Conservation (phyloP, 1,139 yeast genomes). For the Arxiozyma slooffiae region DNA sequence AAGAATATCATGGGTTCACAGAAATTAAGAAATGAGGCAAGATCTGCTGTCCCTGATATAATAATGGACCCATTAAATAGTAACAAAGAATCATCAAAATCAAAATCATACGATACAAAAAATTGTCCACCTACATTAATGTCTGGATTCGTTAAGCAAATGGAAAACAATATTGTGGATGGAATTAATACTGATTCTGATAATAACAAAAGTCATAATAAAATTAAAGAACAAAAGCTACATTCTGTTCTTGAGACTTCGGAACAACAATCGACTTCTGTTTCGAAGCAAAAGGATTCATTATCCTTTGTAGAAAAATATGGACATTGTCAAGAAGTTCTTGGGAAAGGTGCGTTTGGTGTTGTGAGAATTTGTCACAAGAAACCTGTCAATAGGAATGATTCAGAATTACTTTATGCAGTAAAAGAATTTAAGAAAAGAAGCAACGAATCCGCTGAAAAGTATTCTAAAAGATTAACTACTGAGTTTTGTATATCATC, state of each 20-base stretch:
- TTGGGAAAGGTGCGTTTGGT: constrained; percentile 84
- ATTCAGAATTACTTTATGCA: constrained; percentile 52
- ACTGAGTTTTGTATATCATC: constrained; percentile 83
- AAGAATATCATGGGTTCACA: constrained; percentile 78
- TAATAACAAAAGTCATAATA: not conserved
- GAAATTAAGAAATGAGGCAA: constrained; percentile 70
- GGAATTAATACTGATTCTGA: not conserved
- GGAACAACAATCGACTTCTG: not conserved
- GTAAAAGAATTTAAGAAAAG: constrained; percentile 68
- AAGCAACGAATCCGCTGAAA: constrained; percentile 46
- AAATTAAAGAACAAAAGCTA: not conserved
- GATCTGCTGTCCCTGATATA: constrained; percentile 72
- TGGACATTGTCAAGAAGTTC: constrained; percentile 69
- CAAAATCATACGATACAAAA: not conserved
- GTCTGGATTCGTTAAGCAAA: constrained; percentile 69
- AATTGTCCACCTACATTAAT: constrained; percentile 62
- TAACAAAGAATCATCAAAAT: constrained; percentile 2
- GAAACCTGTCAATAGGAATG: constrained; percentile 32
- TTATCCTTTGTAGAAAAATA: constrained; percentile 51
- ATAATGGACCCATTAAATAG: constrained; percentile 27
- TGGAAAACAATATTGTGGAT: constrained; percentile 26
- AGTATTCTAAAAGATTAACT: constrained; percentile 62
- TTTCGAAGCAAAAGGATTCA: constrained; percentile 6
- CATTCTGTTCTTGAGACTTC: not conserved
- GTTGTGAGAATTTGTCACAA: constrained; percentile 65